Percentiles rank a stretch among this genome's conserved stretches.
Conservation (phyloP, 208 protist genomes). For the Crithidia brevicula region DNA sequence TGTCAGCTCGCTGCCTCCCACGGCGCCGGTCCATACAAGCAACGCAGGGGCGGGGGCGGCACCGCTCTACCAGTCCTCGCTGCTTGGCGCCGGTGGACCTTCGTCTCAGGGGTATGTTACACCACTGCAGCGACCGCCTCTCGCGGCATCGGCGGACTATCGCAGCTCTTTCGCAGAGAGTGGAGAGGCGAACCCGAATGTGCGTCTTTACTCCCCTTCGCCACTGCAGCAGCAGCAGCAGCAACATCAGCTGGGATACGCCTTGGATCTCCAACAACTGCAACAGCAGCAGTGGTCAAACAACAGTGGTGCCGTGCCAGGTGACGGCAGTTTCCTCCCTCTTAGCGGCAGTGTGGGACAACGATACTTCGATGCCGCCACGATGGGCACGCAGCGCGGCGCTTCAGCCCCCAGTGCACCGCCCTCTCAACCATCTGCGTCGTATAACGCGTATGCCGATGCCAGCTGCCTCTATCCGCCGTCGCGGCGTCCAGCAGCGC, state of each 20-base stretch:
- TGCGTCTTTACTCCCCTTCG: not conserved
- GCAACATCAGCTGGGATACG: too few species aligned
- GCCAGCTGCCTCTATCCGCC: not conserved
- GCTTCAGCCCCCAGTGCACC: too few species aligned
- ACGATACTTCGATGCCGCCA: not conserved
- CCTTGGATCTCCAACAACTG: too few species aligned
- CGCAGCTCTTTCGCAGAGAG: not conserved
- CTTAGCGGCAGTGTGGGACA: not conserved
- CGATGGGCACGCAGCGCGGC: not conserved
- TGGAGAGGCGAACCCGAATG: not conserved
- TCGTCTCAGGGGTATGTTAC: constrained; percentile 5
- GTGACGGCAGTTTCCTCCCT: not conserved
- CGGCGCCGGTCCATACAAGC: not conserved
- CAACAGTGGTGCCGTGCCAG: not conserved
- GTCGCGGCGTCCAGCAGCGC: not conserved
- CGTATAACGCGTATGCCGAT: not conserved
- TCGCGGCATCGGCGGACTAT: not conserved
- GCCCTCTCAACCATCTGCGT: not conserved
- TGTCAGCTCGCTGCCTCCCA: not conserved
- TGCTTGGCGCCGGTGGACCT: not conserved
- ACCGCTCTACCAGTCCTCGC: not conserved
- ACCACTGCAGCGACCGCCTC: constrained; percentile 16
- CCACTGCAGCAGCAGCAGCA: constrained; percentile 2
- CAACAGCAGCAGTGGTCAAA: not conserved
- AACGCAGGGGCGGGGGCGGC: not conserved